Evolutionary conservation across 164 flowering plant species (phyloP).

Genomic region (Liriodendron chinense): DNA sequence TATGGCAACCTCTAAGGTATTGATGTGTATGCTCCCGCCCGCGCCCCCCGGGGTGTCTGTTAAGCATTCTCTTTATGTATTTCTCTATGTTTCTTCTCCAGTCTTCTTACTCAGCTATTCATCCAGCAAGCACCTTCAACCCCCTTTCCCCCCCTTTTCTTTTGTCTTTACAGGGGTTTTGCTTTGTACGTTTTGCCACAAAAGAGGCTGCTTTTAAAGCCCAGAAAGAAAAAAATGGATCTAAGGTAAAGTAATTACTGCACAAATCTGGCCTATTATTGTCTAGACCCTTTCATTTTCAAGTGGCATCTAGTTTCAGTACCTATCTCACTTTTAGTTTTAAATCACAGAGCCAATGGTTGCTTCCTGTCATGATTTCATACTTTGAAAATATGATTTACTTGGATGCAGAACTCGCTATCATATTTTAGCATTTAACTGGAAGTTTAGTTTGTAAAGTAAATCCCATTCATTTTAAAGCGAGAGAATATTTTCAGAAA

Average conservation of each 20-base stretch:
- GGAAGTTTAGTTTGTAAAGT: too few relatives aligned
- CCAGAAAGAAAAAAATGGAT: constrained; percentile 29
- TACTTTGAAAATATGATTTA: neutral
- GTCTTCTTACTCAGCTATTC: neutral
- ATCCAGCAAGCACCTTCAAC: neutral
- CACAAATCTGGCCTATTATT: neutral
- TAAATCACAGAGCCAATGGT: neutral
- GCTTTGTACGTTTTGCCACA: constrained; percentile 39
- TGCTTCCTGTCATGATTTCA: neutral
- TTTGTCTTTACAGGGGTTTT: constrained; percentile 27
- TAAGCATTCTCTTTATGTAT: neutral
- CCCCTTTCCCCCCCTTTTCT: neutral
- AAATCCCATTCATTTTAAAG: too few relatives aligned
- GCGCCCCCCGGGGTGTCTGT: too few relatives aligned
- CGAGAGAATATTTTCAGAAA: too few relatives aligned
- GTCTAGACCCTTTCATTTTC: neutral
- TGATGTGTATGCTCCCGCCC: neutral
- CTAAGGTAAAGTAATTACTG: constrained; percentile 22
- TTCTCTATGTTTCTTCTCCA: neutral
- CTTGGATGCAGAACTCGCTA: neutral
- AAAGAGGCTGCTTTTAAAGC: constrained; percentile 41
- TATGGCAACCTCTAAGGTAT: constrained; percentile 37
- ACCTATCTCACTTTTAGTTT: neutral
- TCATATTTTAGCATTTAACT: too few relatives aligned
- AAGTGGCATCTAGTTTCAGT: neutral